Conservation (phyloP, 164 flowering plant genomes). For the Sextonia rubra region DNA sequence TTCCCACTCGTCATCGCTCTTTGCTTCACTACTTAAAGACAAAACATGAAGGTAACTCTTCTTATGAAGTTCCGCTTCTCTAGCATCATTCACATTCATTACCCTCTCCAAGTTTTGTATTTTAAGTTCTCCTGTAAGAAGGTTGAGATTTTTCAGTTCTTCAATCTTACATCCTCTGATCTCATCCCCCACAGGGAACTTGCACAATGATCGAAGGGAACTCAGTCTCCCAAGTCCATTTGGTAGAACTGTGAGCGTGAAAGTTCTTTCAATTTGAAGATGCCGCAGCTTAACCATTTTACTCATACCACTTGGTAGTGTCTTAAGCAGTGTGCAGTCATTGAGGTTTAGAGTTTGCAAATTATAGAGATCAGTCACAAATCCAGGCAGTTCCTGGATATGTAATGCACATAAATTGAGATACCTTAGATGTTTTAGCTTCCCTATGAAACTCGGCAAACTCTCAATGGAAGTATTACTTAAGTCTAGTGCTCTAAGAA, state of each 20-base stretch:
- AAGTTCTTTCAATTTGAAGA: neutral
- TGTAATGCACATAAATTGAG: neutral
- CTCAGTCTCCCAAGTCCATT: conserved; percentile 1
- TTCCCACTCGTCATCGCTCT: neutral
- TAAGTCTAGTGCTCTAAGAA: conserved; percentile 4
- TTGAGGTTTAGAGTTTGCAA: conserved; percentile 8
- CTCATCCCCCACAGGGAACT: conserved; percentile 1
- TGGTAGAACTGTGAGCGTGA: neutral
- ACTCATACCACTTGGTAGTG: neutral
- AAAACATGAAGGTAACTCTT: neutral
- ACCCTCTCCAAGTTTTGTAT: neutral
- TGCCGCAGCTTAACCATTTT: conserved; percentile 10
- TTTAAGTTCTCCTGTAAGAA: neutral
- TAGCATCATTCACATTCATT: conserved; percentile 1
- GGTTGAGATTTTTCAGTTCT: conserved; percentile 8
- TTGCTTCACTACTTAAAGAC: neutral
- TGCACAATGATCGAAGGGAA: neutral
- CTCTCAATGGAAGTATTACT: neutral
- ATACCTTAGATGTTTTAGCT: conserved; percentile 8
- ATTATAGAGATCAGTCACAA: neutral
- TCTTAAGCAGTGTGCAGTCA: neutral
- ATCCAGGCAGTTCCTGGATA: conserved; percentile 1
- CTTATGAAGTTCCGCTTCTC: neutral
- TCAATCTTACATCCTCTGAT: neutral
- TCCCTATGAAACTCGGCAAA: neutral